A percentile compares a stretch with the other conserved stretches of the same genome.
These are phyloP conservation scores for Neocucurbitaria cava DNA, from an alignment of 2,329 filamentous ascomycete genomes.

Conservation along the genomic window DNA sequence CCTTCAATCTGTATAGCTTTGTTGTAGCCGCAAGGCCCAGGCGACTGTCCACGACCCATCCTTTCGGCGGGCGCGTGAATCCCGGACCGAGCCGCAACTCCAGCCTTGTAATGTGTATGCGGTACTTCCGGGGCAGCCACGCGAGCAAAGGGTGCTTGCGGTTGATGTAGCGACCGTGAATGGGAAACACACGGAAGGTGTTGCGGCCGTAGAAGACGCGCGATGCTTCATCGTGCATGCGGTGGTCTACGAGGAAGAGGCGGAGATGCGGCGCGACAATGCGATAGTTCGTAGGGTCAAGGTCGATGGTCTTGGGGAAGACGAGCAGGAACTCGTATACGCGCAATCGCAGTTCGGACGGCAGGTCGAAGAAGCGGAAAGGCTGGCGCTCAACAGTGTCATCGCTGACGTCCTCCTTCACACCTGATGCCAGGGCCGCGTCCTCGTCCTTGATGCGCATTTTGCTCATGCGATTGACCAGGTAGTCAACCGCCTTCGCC, in stretches of 20 bases:
- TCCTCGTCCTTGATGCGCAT: conserved; percentile 21
- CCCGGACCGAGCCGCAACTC: conserved; percentile 77
- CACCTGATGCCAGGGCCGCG: conserved; percentile 3
- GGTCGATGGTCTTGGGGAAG: conserved; percentile 66
- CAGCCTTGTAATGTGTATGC: conserved; percentile 66
- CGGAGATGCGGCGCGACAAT: conserved; percentile 66
- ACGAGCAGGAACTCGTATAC: conserved; percentile 58
- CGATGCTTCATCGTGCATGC: conserved; percentile 59
- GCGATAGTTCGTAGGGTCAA: conserved; percentile 71
- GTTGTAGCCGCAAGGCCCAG: conserved; percentile 70
- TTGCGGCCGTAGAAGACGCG: conserved; percentile 60
- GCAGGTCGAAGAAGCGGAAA: conserved; percentile 62
- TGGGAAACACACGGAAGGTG: conserved; percentile 61
- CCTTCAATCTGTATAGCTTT: conserved; percentile 65
- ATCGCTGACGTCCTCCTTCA: neutral
- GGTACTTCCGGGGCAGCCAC: conserved; percentile 67
- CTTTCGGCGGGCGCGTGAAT: conserved; percentile 72
- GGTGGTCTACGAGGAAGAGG: conserved; percentile 68
- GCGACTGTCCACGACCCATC: conserved; percentile 71
- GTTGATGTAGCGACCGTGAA: conserved; percentile 69
- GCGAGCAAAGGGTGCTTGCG: conserved; percentile 74
- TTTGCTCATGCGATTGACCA: conserved; percentile 34
- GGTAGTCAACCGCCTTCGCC: conserved; percentile 34
- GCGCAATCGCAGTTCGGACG: conserved; percentile 60
- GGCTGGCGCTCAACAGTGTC: conserved; percentile 19